These are phyloP conservation scores for Claviceps digitariae DNA, from an alignment of 2,329 filamentous ascomycete species.

Conservation along the genomic window DNA sequence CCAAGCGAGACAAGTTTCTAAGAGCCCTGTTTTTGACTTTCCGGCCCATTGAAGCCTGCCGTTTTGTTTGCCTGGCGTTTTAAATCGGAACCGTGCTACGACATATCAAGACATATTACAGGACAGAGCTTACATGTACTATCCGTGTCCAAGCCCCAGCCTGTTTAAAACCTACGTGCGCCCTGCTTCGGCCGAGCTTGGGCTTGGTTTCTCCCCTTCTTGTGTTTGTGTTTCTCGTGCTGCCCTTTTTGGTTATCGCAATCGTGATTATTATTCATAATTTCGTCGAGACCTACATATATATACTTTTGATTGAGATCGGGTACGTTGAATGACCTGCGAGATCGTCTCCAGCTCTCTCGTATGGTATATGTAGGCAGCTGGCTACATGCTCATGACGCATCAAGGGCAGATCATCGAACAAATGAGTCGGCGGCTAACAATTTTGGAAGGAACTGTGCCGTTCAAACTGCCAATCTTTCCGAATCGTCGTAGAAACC, in stretches of 20 bases:
- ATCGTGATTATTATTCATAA: background rate
- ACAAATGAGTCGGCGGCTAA: background rate
- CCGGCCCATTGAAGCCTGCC: no score
- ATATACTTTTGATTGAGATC: background rate
- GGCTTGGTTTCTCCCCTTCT: background rate
- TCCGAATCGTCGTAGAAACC: background rate
- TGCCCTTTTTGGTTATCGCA: background rate
- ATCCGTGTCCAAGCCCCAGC: background rate
- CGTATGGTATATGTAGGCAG: background rate
- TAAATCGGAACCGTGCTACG: no score
- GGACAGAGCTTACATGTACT: background rate
- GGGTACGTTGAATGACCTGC: background rate
- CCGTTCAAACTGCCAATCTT: background rate
- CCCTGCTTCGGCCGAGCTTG: background rate
- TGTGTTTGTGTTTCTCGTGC: background rate
- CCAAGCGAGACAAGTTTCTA: background rate
- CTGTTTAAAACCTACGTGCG: constrained; percentile 4
- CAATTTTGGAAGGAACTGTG: background rate
- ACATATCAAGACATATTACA: background rate
- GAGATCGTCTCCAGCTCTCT: background rate
- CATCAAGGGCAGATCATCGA: background rate
- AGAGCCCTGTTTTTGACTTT: background rate
- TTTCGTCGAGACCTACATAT: background rate
- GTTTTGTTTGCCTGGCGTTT: background rate
- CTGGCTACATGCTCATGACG: background rate